Percentiles rank a stretch among this genome's conserved stretches.
phyloP scores from a whole-genome alignment of 129 eudicot species.

The Cynara cardunculus region DNA sequence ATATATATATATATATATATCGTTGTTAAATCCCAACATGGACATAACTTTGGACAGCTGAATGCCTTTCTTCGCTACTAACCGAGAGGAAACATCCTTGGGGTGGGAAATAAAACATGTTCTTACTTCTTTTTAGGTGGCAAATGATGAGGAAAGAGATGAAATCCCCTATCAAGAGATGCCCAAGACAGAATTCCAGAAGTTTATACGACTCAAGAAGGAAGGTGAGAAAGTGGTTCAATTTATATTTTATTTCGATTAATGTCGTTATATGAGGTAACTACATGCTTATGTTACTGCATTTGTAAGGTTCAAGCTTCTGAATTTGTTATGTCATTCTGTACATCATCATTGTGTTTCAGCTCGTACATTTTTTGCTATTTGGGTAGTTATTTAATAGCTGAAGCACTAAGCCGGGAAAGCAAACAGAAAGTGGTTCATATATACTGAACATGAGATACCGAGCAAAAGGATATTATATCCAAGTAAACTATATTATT shows the following conservation, averaged over 20 bases:
- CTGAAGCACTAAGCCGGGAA: background rate
- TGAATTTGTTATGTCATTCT: background rate
- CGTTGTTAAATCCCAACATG: background rate
- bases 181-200: constrained; percentile 60
- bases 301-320: background rate
- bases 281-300: background rate
- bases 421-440: background rate
- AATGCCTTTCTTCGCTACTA: background rate
- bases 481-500: background rate
- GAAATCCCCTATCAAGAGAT: constrained; percentile 43
- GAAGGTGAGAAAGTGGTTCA: constrained; percentile 37
- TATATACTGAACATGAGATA: background rate
- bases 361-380: background rate
- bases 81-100: background rate
- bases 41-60: background rate
- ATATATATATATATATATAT: background rate
- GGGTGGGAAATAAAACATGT: background rate
- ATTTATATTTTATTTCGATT: background rate
- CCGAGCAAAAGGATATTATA: background rate
- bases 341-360: background rate
- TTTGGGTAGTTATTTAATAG: background rate
- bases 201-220: constrained; percentile 47
- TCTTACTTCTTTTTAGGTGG: constrained; percentile 40
- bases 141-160: constrained; percentile 54
- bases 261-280: background rate